These are phyloP conservation scores for Amphirosellinia nigrospora DNA, from an alignment of 495 filamentous ascomycete species.

Conservation along the genomic window DNA sequence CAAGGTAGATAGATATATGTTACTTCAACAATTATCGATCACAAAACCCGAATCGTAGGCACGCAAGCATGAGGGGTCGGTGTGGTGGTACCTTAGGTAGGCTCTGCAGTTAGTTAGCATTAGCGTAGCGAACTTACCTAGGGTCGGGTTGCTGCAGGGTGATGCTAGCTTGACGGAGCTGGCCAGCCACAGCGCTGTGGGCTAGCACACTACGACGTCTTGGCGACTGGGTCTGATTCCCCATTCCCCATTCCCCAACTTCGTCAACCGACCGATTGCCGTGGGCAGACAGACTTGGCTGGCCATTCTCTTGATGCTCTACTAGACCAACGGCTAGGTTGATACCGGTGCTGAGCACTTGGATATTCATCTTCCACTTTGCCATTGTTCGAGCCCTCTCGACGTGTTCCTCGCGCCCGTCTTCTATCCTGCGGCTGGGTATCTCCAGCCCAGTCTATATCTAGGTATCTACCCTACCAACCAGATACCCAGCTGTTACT, in stretches of 20 bases:
- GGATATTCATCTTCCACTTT: neutral
- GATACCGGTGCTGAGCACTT: slow-evolving; percentile 12
- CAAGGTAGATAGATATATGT: no score
- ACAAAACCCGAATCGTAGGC: no score
- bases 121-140: no score
- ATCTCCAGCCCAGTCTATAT: neutral
- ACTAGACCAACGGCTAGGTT: neutral
- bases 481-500: neutral
- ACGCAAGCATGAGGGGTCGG: no score
- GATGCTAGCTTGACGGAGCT: neutral
- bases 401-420: neutral
- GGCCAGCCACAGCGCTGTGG: slow-evolving; percentile 16
- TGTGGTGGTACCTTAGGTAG: no score
- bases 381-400: neutral
- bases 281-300: no score
- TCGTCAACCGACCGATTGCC: slow-evolving; percentile 5
- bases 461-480: neutral
- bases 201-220: neutral
- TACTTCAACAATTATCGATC: no score
- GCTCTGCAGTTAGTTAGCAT: neutral
- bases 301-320: slow-evolving; percentile 14
- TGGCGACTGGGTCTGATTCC: slow-evolving; percentile 1
- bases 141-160: no score
- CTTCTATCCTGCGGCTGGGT: neutral
- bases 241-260: slow-evolving; percentile 12